These are phyloP conservation scores for Trichopus zeylanicus DNA, from an alignment of 116 monocot genomes.

Conservation along the genomic window DNA sequence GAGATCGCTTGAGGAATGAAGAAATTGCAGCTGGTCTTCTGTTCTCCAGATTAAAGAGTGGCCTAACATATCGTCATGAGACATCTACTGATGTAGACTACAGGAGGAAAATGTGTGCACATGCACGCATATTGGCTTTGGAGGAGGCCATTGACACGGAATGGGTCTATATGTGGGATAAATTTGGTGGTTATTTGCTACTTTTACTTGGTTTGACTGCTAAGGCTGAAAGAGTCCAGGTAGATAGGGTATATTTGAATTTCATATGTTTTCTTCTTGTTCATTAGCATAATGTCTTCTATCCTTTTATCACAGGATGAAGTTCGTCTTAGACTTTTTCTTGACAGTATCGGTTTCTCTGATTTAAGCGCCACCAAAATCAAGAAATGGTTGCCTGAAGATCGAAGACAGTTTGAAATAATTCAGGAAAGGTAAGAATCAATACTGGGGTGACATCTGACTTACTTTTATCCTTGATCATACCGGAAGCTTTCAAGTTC, in stretches of 20 bases:
- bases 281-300: not conserved
- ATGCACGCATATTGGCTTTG: slow-evolving; percentile 95
- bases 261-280: slow-evolving; percentile 1
- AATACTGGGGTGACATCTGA: not conserved
- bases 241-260: slow-evolving; percentile 9
- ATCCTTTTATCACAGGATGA: slow-evolving; percentile 64
- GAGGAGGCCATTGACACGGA: slow-evolving; percentile 99
- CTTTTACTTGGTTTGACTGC: slow-evolving; percentile 99
- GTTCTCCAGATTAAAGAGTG: slow-evolving; percentile 35
- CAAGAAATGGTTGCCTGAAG: slow-evolving; percentile 99
- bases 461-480: not conserved
- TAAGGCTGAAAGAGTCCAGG: slow-evolving; percentile 95
- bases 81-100: slow-evolving; percentile 63
- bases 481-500: not conserved
- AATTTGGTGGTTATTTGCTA: slow-evolving; percentile 99
- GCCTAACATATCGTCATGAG: slow-evolving; percentile 34
- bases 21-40: slow-evolving; percentile 72
- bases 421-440: slow-evolving; percentile 86
- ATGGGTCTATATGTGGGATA: slow-evolving; percentile 99
- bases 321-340: slow-evolving; percentile 94
- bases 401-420: slow-evolving; percentile 88
- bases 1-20: slow-evolving; percentile 96
- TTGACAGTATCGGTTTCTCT: slow-evolving; percentile 96
- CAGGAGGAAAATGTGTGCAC: slow-evolving; percentile 93
- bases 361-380: slow-evolving; percentile 97